Percentiles rank a stretch among this genome's conserved stretches.
Evolutionary conservation across 2,329 filamentous ascomycete genomes (phyloP).

Genomic region (Lasiodiplodia hormozganensis): DNA sequence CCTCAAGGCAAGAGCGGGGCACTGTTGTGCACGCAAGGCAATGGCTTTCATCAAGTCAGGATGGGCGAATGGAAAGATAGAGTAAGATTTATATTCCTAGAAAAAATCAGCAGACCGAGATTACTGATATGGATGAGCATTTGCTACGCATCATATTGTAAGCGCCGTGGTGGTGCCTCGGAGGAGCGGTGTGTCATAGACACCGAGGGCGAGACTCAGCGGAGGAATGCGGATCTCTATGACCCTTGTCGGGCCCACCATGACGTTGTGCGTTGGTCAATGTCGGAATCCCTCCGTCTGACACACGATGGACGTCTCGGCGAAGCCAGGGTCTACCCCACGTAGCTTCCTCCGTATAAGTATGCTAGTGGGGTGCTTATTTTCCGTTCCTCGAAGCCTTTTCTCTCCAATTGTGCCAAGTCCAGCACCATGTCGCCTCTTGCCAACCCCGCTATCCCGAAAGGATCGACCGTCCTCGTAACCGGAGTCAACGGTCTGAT

Average conservation of each 20-base stretch:
- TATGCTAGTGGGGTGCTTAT: not conserved
- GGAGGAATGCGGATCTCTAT: not conserved
- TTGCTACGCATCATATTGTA: not conserved
- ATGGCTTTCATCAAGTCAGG: no score
- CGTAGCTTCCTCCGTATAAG: not conserved
- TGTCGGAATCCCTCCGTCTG: not conserved
- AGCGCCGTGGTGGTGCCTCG: not conserved
- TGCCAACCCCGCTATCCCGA: constrained; percentile 30
- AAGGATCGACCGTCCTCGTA: constrained; percentile 41
- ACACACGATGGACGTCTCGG: not conserved
- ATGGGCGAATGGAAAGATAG: no score
- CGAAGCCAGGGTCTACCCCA: not conserved
- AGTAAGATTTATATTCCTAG: no score
- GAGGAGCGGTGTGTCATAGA: constrained; percentile 7
- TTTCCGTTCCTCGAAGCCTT: not conserved
- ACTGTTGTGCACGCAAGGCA: no score
- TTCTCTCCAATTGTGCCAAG: not conserved
- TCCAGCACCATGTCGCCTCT: constrained; percentile 16
- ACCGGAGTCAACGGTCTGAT: constrained; percentile 47
- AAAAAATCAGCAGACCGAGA: no score
- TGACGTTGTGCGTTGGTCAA: constrained; percentile 13
- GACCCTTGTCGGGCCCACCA: not conserved
- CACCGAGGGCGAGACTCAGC: not conserved
- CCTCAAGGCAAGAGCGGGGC: no score
- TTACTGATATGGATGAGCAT: not conserved